Percentiles rank a stretch among this genome's conserved stretches.
Conservation (phyloP, 768 basidiomycete species). For the Asterophora parasitica region DNA sequence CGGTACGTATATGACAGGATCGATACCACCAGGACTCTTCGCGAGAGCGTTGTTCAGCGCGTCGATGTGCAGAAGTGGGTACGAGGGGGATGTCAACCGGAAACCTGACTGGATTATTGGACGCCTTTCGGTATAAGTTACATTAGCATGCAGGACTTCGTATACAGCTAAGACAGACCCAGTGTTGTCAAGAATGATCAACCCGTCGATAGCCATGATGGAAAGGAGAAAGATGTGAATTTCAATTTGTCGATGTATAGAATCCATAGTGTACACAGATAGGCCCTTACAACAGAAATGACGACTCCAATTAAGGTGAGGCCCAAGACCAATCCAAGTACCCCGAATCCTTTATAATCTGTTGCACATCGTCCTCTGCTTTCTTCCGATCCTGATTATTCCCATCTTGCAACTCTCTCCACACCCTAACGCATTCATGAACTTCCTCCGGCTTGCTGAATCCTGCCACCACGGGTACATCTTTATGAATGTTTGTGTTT, state of each 20-base stretch:
- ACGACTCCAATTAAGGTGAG: too few relatives aligned
- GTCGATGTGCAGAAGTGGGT: constrained; percentile 84
- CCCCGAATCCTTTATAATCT: constrained; percentile 44
- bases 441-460: constrained; percentile 70
- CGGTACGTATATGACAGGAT: constrained; percentile 70
- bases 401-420: constrained; percentile 52
- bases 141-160: constrained; percentile 13
- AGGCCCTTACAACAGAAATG: too few relatives aligned
- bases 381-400: constrained; percentile 31
- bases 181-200: constrained; percentile 72
- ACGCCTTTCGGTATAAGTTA: constrained; percentile 35
- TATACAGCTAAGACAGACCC: constrained; percentile 45
- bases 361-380: constrained; percentile 40
- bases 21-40: constrained; percentile 52
- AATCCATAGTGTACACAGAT: constrained; percentile 4
- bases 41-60: constrained; percentile 70
- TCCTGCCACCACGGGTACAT: constrained; percentile 67
- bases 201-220: constrained; percentile 72
- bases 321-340: constrained; percentile 72
- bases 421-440: constrained; percentile 64
- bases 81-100: constrained; percentile 67
- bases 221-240: constrained; percentile 1
- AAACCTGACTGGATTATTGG: constrained; percentile 92
- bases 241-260: constrained; percentile 13
- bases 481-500: constrained; percentile 33